Evolutionary conservation across 108 stramenopile species (phyloP).

Genomic region (Hondaea fermentalgiana): DNA sequence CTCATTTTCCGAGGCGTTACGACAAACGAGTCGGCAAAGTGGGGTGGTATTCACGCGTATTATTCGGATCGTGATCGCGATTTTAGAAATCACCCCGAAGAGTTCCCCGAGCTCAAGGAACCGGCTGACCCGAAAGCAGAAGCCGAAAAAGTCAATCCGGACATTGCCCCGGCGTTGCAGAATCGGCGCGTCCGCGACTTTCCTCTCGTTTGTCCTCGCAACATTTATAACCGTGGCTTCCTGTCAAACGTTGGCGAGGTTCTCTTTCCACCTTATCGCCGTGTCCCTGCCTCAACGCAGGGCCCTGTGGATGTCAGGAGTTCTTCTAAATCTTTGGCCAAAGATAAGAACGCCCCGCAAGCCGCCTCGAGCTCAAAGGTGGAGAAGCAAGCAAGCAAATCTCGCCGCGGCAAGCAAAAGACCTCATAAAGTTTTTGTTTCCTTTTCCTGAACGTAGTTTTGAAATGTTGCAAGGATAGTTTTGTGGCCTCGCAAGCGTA

Average conservation of each 20-base stretch:
- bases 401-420: background rate
- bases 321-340: background rate
- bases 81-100: background rate
- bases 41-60: background rate
- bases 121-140: background rate
- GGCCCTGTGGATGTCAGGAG: background rate
- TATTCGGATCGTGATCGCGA: background rate
- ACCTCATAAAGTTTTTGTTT: too few relatives aligned
- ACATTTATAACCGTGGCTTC: background rate
- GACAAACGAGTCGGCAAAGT: conserved; percentile 44
- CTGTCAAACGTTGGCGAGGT: background rate
- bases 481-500: too few relatives aligned
- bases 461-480: too few relatives aligned
- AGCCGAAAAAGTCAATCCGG: background rate
- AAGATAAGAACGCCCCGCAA: background rate
- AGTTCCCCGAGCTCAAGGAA: background rate
- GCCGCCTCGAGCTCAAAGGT: background rate
- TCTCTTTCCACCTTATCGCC: background rate
- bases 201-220: background rate
- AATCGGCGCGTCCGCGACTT: background rate
- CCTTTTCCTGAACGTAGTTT: too few relatives aligned
- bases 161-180: background rate
- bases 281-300: background rate
- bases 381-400: background rate
- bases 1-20: conserved; percentile 39